Evolutionary conservation across 1,284 basidiomycete genomes (phyloP), one percentile per base, ranked within the genome.

Genomic region (Ustanciosporium gigantosporum): DNA sequence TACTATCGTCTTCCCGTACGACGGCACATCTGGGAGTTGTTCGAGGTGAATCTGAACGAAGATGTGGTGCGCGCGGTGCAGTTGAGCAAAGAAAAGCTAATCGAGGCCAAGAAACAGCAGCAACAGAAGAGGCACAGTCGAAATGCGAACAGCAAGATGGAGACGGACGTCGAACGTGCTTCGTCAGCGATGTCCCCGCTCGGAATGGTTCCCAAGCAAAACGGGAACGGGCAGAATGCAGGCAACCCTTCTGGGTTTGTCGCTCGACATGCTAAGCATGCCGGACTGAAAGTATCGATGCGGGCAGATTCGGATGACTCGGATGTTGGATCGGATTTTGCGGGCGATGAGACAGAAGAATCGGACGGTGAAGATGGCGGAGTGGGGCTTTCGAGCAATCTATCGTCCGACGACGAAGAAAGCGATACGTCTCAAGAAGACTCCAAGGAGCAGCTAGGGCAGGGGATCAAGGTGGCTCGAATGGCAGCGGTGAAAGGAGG

Each of bases 11-110:
- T 73, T 16, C 89, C 91, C 11, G 91, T 95, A 42, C 85, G 94
- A 37, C 83, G 90, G 46, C 95, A 91, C 76, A 87, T 98, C 61
- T 81, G 96, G 61, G 93, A 98, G 58, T 82, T 97, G 5, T 97
- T 99, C 81, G 88, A 88, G 67, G 80, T 72, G 4, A 45, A 42
- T 9, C 45, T 74, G 25, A 59, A 72, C 46, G 51, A 71, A 22
- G 53, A 49, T 6, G 39, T 46, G 16, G 41, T 66, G 0, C 22
- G 39, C 5, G 55, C 41, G 24, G 34, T 64, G 20, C 60, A 51
- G 29, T 25, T 16, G 6, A 50, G 53, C 32, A 44, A 46, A 35
- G 38, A 46, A 24, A 58, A 47, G 36, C 38, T 57, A 25, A 45
- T 65, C n/a, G 46, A 55, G 14, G 41, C 53, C 14, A 66, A 40